Evolutionary conservation across 2,329 filamentous ascomycete species (phyloP).

Genomic region (Colletotrichum phormii): DNA sequence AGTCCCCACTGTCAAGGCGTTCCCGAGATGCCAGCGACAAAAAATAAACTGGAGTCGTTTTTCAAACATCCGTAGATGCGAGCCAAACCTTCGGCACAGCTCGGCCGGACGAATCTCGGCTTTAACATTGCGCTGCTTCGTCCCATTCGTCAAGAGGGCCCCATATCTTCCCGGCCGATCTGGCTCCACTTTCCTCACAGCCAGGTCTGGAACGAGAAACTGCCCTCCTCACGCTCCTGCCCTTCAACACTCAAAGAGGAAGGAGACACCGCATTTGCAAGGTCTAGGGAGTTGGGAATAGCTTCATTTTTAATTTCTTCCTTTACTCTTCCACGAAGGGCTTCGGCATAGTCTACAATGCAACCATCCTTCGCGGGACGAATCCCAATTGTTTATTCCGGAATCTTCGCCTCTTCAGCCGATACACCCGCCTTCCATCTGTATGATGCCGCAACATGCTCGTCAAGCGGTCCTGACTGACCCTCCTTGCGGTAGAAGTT

Average conservation of each 20-base stretch:
- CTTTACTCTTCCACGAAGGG: neutral
- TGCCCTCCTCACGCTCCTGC: neutral
- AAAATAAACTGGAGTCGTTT: slow-evolving; percentile 18
- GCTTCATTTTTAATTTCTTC: slow-evolving; percentile 7
- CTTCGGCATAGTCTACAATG: neutral
- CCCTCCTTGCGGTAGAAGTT: slow-evolving; percentile 67
- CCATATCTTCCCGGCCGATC: slow-evolving; percentile 4
- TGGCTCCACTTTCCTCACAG: neutral
- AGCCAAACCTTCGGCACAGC: slow-evolving; percentile 31
- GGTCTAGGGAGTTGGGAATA: neutral
- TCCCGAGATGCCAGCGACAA: neutral
- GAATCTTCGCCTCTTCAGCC: slow-evolving; percentile 45
- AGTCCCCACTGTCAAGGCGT: neutral
- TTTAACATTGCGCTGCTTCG: neutral
- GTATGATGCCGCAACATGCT: slow-evolving; percentile 65
- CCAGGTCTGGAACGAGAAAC: neutral
- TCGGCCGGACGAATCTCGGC: slow-evolving; percentile 37
- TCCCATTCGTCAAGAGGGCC: neutral
- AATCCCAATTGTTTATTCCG: slow-evolving; percentile 1
- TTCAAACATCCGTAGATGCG: slow-evolving; percentile 36
- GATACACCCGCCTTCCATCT: slow-evolving; percentile 50
- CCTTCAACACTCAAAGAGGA: neutral
- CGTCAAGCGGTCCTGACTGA: slow-evolving; percentile 59
- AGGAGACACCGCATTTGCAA: no score
- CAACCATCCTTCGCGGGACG: neutral